phyloP scores from a whole-genome alignment of 2,329 filamentous ascomycete genomes.

The Curvularia sp. region DNA sequence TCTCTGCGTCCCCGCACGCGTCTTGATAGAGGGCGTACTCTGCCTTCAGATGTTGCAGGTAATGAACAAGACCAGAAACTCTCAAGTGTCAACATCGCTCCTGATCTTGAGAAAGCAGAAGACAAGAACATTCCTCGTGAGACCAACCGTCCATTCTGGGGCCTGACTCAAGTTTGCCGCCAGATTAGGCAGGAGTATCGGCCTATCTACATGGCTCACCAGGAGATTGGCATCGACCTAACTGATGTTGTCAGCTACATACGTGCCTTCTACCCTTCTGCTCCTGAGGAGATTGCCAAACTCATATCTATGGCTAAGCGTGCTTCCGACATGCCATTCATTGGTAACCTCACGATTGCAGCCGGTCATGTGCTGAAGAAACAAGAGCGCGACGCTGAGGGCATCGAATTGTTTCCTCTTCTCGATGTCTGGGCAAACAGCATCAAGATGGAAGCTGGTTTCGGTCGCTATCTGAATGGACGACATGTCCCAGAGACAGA shows the following conservation, averaged over 20 bases:
- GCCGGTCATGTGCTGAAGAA: slow-evolving; percentile 23
- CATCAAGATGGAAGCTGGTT: slow-evolving; percentile 37
- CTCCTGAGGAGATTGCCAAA: slow-evolving; percentile 3
- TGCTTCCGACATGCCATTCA: slow-evolving; percentile 27
- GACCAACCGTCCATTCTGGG: slow-evolving; percentile 35
- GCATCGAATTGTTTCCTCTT: slow-evolving; percentile 33
- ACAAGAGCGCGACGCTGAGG: slow-evolving; percentile 18
- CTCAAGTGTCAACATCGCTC: not conserved
- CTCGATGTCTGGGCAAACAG: slow-evolving; percentile 42
- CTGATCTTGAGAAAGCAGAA: slow-evolving; percentile 3
- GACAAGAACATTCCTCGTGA: slow-evolving; percentile 11
- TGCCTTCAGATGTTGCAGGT: slow-evolving; percentile 25
- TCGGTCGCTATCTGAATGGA: slow-evolving; percentile 35
- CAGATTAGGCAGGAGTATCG: slow-evolving; percentile 38
- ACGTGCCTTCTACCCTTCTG: slow-evolving; percentile 28
- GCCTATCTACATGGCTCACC: slow-evolving; percentile 29
- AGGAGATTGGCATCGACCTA: slow-evolving; percentile 41
- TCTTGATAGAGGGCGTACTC: slow-evolving; percentile 24
- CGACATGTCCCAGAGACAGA: slow-evolving; percentile 29
- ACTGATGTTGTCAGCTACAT: slow-evolving; percentile 30
- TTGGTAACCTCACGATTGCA: slow-evolving; percentile 40
- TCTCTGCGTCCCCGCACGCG: slow-evolving; percentile 36
- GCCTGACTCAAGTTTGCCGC: slow-evolving; percentile 36
- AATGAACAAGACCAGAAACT: slow-evolving; percentile 20
- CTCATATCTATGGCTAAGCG: slow-evolving; percentile 11